Evolutionary conservation across 2,329 filamentous ascomycete genomes (phyloP), one percentile per base, ranked within the genome.

Genomic region (Zalaria sp.): DNA sequence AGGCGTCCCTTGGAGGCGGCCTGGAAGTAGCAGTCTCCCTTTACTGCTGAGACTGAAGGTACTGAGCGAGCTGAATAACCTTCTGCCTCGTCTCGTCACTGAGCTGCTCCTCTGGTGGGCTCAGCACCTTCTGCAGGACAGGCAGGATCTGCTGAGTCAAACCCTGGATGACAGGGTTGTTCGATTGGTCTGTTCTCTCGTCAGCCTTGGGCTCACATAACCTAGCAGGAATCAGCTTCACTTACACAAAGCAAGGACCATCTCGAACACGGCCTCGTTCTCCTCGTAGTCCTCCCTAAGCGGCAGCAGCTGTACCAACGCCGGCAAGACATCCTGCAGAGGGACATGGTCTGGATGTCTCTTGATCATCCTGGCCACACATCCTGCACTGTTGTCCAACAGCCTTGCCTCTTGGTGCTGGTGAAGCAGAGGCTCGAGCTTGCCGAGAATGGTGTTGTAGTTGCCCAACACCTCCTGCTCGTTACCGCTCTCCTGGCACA

Each of bases 271-370:
- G 5, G 91, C 87, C 54, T 85, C 84, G 65, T 98, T 96, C 75
- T 96, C 91, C 64, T 95, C 87, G 54, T 77, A 96, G 61, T 96
- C 91, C 58, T 94, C 88, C 62, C 83, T 84, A 47, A 96, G 71
- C 6, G 91, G 91, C 32, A 96, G 74, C 27, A 88, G 73, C 46
- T 75, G 74, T 43, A 93, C 74, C 27, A 96, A 66, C 1, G 77
- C 78, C 26, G 89, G 88, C 1, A 98, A 74, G 18, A 93, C 84
- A 46, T 94, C 79, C 34, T 73, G 66, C 41, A 93, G 73, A 11
- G 89, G 87, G 6, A 93, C 79, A 51, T 75, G 76, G 51, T 89
- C 79, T n/a, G 83, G 81, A 63, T 93, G 81, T 55, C 83, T 83
- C 59, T 84, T 75, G 62, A 96, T 93, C 82, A 98, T 88, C 48